Conservation (phyloP, 2,329 filamentous ascomycete species). For the Leptographium radiaticola region DNA sequence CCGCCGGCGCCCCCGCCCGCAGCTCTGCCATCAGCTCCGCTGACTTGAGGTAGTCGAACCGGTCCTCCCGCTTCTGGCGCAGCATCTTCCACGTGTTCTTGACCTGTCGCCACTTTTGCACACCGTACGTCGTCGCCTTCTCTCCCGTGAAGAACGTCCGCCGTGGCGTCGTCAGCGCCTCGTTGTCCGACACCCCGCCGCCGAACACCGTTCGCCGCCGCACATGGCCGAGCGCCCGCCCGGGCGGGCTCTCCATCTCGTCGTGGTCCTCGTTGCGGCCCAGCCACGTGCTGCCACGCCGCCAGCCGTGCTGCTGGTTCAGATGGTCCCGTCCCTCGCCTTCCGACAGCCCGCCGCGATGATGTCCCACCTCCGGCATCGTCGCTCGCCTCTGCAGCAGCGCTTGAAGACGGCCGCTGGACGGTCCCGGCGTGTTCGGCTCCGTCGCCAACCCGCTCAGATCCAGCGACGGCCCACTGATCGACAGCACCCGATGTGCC, state of each 20-base stretch:
- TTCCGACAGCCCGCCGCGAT: slow-evolving; percentile 57
- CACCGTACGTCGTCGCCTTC: slow-evolving; percentile 58
- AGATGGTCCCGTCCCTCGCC: slow-evolving; percentile 58
- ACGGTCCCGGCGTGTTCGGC: slow-evolving; percentile 25
- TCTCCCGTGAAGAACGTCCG: slow-evolving; percentile 50
- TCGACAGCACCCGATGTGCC: slow-evolving; percentile 43
- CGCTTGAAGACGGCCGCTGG: slow-evolving; percentile 33
- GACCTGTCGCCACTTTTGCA: slow-evolving; percentile 82
- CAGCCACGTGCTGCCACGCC: slow-evolving; percentile 47
- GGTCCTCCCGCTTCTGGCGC: slow-evolving; percentile 71
- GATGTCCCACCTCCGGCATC: slow-evolving; percentile 46
- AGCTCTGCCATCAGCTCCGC: slow-evolving; percentile 93
- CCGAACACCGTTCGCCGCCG: slow-evolving; percentile 54
- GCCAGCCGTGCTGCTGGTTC: slow-evolving; percentile 39
- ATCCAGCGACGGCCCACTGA: slow-evolving; percentile 13
- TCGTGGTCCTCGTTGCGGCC: slow-evolving; percentile 35
- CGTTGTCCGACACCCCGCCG: slow-evolving; percentile 48
- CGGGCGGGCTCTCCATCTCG: slow-evolving; percentile 34
- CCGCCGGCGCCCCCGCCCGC: slow-evolving; percentile 81
- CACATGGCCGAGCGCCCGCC: slow-evolving; percentile 47
- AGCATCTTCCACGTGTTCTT: slow-evolving; percentile 77
- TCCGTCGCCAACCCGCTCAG: slow-evolving; percentile 20
- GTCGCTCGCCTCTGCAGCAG: slow-evolving; percentile 53
- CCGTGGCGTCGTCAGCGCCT: slow-evolving; percentile 38
- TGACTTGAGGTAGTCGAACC: slow-evolving; percentile 87